Evolutionary conservation across 176 grass and related monocot species (phyloP), one percentile per base, ranked within the genome.

Genomic region (Melocanna baccifera): DNA sequence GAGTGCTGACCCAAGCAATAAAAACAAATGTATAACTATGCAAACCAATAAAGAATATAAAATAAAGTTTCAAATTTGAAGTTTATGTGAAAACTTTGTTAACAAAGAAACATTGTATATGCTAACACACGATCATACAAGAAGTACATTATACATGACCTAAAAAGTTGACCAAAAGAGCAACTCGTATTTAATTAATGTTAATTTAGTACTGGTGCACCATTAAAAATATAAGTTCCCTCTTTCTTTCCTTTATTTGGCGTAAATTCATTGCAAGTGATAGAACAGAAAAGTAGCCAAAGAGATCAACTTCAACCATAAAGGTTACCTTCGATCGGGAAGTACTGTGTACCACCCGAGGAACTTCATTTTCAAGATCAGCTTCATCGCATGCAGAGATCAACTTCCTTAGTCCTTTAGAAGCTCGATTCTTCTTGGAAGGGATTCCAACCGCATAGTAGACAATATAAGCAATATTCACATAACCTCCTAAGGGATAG

Each of bases 361-460:
- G 42, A 32, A 16, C 83, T 65, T 81, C 87, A 84, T 83, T 92
- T 77, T 88, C 78, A 64, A 70, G 62, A 71, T 83, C 78, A 12
- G 76, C 16, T n/a, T 64, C 59, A 71, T 80, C 68, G 87, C 20
- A 46, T 20, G 40, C 25, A 67, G 76, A 79, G 10, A n/a, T 67
- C n/a, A 84, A 65, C 42, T 88, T 86, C 57, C 75, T 90, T 83
- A 75, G 87, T 25, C 55, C 19, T 0, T 12, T 83, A 22, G 45
- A 55, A 73, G 22, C 68, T 47, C 4, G 39, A 19, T 83, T 83
- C 29, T 80, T 71, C 67, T 86, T 73, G 12, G 12, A 45, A 80
- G 25, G 48, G 77, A 64, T 86, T 89, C 48, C 63, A 68, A 56
- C 90, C 89, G 73, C 67, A 83, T 67, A 62, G 28, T 61, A n/a